Evolutionary conservation across 345 rosid genomes (phyloP).

Genomic region (Salix caprea): DNA sequence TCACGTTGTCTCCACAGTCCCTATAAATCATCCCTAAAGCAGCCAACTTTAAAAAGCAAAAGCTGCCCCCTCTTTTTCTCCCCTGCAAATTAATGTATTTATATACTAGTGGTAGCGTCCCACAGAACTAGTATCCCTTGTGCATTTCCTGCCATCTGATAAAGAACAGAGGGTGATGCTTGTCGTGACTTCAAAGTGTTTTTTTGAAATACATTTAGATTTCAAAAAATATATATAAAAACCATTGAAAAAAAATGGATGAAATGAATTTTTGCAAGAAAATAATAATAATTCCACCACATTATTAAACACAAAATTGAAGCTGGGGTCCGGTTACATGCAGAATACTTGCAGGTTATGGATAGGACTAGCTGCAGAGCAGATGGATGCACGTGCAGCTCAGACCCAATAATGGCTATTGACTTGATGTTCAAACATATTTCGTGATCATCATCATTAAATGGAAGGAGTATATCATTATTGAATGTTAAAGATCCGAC

Average conservation of each 20-base stretch:
- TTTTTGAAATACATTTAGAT: too few species aligned
- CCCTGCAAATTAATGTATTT: background rate
- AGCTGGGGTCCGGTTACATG: conserved; percentile 5
- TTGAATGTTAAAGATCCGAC: conserved; percentile 16
- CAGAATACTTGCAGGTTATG: conserved; percentile 6
- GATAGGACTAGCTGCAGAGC: conserved; percentile 3
- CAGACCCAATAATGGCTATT: conserved; percentile 24
- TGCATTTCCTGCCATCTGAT: conserved; percentile 13
- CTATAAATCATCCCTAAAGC: conserved; percentile 44
- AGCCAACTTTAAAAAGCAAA: conserved; percentile 54
- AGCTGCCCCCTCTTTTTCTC: conserved; percentile 31
- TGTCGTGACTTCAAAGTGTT: background rate
- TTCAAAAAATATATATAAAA: background rate
- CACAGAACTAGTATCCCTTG: background rate
- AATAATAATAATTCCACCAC: background rate
- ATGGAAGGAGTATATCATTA: conserved; percentile 5
- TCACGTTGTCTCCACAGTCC: conserved; percentile 38
- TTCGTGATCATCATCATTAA: conserved; percentile 15
- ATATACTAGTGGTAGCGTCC: conserved; percentile 1
- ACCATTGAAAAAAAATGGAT: background rate
- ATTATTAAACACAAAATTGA: background rate
- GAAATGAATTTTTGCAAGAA: background rate
- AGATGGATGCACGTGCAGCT: conserved; percentile 48
- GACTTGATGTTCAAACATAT: conserved; percentile 26
- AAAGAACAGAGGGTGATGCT: conserved; percentile 3